phyloP scores from a whole-genome alignment of 495 filamentous ascomycete species.

The Penicillium steckii region DNA sequence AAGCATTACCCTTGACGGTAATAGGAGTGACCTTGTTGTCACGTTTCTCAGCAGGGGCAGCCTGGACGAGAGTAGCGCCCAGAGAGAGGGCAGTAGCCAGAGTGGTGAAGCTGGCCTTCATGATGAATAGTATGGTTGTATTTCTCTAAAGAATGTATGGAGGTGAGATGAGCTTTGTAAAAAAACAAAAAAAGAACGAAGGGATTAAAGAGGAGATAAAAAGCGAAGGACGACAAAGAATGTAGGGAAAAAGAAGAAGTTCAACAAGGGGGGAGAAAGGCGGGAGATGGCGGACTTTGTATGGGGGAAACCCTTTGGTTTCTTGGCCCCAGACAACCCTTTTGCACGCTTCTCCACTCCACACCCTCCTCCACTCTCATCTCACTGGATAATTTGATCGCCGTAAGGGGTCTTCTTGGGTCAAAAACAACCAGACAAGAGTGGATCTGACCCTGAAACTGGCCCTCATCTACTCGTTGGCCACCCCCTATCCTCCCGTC shows the following conservation, averaged over 20 bases:
- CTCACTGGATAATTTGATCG: neutral
- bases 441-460: slow-evolving; percentile 1
- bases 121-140: slow-evolving; percentile 27
- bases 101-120: slow-evolving; percentile 57
- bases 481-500: neutral
- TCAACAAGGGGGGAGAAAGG: neutral
- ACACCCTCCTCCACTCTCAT: neutral
- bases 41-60: slow-evolving; percentile 44
- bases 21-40: slow-evolving; percentile 46
- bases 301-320: neutral
- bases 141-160: slow-evolving; percentile 6
- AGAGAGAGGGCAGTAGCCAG: slow-evolving; percentile 54
- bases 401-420: neutral
- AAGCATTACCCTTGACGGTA: slow-evolving; percentile 68
- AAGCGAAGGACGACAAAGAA: slow-evolving; percentile 35
- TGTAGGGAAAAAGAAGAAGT: slow-evolving; percentile 16
- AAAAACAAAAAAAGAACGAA: slow-evolving; percentile 17
- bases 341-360: neutral
- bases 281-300: too few species aligned
- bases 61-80: slow-evolving; percentile 44
- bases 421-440: neutral
- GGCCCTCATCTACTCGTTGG: neutral
- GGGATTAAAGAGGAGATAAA: slow-evolving; percentile 17
- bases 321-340: neutral
- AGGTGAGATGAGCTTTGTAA: slow-evolving; percentile 10